Evolutionary conservation across 2,329 filamentous ascomycete species (phyloP).

Genomic region (Penicillium digitatum): DNA sequence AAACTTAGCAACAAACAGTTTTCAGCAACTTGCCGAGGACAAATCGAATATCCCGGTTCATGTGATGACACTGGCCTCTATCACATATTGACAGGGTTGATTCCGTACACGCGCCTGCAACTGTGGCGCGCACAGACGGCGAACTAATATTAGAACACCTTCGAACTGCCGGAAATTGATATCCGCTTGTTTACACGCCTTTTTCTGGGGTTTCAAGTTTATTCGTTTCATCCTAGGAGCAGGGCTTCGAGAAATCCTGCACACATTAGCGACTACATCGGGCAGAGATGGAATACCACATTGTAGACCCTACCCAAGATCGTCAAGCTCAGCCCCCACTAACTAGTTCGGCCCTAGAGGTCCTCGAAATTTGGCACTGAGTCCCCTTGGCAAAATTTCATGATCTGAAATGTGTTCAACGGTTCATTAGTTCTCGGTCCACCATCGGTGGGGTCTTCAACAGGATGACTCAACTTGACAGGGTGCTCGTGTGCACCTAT

Average conservation of each 20-base stretch:
- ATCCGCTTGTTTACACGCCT: not conserved
- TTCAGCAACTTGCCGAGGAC: not conserved
- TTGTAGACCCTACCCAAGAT: not conserved
- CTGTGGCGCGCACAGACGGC: constrained; percentile 2
- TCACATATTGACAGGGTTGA: constrained; percentile 10
- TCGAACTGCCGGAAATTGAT: constrained; percentile 2
- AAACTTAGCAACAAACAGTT: constrained; percentile 6
- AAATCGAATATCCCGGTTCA: constrained; percentile 1
- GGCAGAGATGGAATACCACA: not conserved
- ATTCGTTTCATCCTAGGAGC: not conserved
- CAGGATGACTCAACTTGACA: not conserved
- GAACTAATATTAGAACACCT: constrained; percentile 11
- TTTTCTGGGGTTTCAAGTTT: not conserved
- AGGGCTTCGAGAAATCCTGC: not conserved
- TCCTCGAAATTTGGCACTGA: not conserved
- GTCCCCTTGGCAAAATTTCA: not conserved
- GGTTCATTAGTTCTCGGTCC: not conserved
- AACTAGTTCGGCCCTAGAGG: not conserved
- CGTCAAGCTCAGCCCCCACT: not conserved
- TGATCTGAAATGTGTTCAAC: not conserved
- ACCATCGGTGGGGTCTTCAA: not conserved
- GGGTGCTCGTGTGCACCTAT: not conserved
- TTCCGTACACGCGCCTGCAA: constrained; percentile 8
- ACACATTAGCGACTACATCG: not conserved
- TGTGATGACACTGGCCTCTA: constrained; percentile 5